phyloP scores from a whole-genome alignment of 1,284 basidiomycete genomes.

The Tausonia pullulans region DNA sequence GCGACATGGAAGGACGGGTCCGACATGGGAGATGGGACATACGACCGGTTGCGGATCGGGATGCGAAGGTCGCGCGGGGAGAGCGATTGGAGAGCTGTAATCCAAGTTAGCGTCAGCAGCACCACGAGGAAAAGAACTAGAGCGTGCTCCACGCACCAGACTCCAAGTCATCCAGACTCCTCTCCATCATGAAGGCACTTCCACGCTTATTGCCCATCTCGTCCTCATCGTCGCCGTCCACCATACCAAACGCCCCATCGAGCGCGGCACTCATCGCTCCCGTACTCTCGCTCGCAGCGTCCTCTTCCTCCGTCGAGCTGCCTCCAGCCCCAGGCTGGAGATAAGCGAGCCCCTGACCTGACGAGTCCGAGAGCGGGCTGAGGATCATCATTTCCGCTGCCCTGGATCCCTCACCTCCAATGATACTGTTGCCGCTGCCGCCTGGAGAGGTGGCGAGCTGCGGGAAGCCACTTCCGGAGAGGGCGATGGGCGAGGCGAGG shows the following conservation, averaged over 20 bases:
- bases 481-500: too few species aligned
- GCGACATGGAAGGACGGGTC: too few species aligned
- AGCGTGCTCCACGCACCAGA: neutral
- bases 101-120: neutral
- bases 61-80: constrained; percentile 10
- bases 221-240: neutral
- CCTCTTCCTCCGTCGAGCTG: too few species aligned
- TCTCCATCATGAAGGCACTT: constrained; percentile 10
- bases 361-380: too few species aligned
- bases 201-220: neutral
- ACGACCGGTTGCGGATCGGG: neutral
- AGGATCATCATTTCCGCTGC: too few species aligned
- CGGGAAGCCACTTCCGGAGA: too few species aligned
- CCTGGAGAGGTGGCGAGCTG: too few species aligned
- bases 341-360: too few species aligned
- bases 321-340: too few species aligned
- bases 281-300: too few species aligned
- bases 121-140: neutral
- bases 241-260: neutral
- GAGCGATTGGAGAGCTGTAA: constrained; percentile 4
- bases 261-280: constrained; percentile 1
- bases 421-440: too few species aligned
- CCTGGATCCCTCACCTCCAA: too few species aligned
- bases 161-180: constrained; percentile 7
- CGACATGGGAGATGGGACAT: neutral